Evolutionary conservation across 202 grass and related monocot species (phyloP).

Genomic region (Sporobolus alterniflorus): DNA sequence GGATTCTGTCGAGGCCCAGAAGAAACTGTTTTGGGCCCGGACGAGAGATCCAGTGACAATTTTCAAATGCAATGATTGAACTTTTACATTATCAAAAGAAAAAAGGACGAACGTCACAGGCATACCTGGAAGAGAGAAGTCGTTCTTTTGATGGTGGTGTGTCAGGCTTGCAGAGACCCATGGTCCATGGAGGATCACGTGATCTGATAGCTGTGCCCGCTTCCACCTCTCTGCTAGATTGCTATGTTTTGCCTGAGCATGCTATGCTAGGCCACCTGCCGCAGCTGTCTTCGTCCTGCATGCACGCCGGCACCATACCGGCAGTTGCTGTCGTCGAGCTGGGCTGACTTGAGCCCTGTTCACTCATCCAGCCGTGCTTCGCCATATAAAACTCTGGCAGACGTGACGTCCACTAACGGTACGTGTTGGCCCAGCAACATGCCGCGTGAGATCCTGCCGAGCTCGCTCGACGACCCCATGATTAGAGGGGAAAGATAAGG

Average conservation of each 20-base stretch:
- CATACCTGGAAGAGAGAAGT: background rate
- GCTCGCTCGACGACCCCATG: background rate
- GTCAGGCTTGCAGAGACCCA: background rate
- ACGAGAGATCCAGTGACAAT: background rate
- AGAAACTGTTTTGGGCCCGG: background rate
- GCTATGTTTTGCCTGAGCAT: background rate
- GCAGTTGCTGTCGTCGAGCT: conserved; percentile 24
- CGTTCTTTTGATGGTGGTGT: background rate
- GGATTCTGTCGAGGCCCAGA: background rate
- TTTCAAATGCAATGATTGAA: background rate
- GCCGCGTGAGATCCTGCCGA: background rate
- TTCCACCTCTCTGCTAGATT: background rate
- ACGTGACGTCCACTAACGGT: conserved; percentile 22
- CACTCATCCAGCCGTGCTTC: background rate
- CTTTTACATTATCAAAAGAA: background rate
- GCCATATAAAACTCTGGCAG: background rate
- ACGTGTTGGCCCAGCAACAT: background rate
- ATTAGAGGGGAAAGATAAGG: background rate
- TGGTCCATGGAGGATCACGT: background rate
- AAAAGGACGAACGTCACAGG: background rate
- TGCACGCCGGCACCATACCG: conserved; percentile 4
- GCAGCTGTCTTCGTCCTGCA: background rate
- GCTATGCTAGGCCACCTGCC: background rate
- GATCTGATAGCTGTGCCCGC: background rate
- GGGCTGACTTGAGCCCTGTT: background rate